These are phyloP conservation scores for Mortierella hygrophila DNA, from an alignment of 192 early-diverging fungal species.

Conservation along the genomic window DNA sequence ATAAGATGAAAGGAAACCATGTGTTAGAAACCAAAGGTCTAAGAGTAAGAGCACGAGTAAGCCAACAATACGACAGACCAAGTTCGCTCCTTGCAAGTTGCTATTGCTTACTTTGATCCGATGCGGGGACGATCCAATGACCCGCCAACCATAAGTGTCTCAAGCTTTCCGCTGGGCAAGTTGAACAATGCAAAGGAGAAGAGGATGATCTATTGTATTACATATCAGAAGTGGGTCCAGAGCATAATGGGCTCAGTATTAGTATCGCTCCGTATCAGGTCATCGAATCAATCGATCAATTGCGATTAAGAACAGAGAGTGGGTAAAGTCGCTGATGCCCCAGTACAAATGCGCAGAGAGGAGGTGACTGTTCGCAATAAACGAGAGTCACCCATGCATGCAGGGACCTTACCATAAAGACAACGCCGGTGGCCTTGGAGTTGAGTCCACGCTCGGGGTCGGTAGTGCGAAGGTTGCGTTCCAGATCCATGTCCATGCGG, in stretches of 20 bases:
- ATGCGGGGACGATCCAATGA: conserved; percentile 53
- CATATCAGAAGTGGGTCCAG: not conserved
- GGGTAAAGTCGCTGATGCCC: not conserved
- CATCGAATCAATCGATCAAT: conserved; percentile 3
- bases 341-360: not conserved
- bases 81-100: not conserved
- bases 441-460: conserved; percentile 50
- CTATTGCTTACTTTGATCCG: conserved; percentile 44
- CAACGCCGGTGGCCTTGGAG: conserved; percentile 67
- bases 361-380: not conserved
- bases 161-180: conserved; percentile 65
- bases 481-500: conserved; percentile 52
- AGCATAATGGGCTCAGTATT: conserved; percentile 4
- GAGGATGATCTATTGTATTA: conserved; percentile 73
- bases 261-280: conserved; percentile 10
- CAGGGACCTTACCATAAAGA: conserved; percentile 68
- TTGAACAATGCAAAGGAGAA: conserved; percentile 89
- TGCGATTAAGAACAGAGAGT: not conserved
- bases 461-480: conserved; percentile 33
- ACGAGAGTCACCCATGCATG: not conserved
- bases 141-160: conserved; percentile 64
- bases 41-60: not conserved
- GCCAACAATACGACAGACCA: too few relatives aligned
- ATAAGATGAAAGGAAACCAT: conserved; percentile 18
- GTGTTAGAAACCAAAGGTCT: not conserved